Conservation (phyloP, 176 grass and related monocot species). For the Puya raimondii region DNA sequence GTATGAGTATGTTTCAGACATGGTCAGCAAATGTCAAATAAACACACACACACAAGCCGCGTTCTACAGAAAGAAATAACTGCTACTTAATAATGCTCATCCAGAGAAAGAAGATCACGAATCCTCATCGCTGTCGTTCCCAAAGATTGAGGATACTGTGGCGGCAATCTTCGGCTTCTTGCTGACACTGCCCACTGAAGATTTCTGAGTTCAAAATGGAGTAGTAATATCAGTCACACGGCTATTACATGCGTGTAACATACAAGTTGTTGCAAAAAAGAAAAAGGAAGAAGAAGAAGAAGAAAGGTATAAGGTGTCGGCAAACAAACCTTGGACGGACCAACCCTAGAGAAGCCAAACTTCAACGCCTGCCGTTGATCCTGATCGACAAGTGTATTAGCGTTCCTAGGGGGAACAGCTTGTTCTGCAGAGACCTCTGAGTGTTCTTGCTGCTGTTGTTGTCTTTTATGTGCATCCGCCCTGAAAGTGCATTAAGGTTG, state of each 20-base stretch:
- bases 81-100: neutral
- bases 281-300: too few relatives aligned
- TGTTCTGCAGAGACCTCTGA: slow-evolving; percentile 20
- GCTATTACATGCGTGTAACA: too few relatives aligned
- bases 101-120: slow-evolving; percentile 16
- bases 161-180: slow-evolving; percentile 68
- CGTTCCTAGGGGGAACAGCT: slow-evolving; percentile 16
- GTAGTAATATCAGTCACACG: slow-evolving; percentile 2
- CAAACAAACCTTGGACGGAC: slow-evolving; percentile 45
- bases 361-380: slow-evolving; percentile 74
- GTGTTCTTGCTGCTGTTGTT: slow-evolving; percentile 48
- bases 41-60: neutral
- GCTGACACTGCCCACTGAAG: slow-evolving; percentile 29
- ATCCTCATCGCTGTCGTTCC: slow-evolving; percentile 69
- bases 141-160: slow-evolving; percentile 64
- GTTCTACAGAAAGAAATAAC: too few relatives aligned
- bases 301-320: neutral
- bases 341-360: slow-evolving; percentile 78
- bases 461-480: slow-evolving; percentile 80
- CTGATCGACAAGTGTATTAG: slow-evolving; percentile 28
- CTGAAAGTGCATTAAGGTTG: slow-evolving; percentile 32
- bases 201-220: slow-evolving; percentile 21
- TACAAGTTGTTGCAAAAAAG: too few relatives aligned
- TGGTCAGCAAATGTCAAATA: neutral
- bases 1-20: neutral